Conservation (phyloP, 2,329 filamentous ascomycete genomes). For the Sporothrix schenckii region DNA sequence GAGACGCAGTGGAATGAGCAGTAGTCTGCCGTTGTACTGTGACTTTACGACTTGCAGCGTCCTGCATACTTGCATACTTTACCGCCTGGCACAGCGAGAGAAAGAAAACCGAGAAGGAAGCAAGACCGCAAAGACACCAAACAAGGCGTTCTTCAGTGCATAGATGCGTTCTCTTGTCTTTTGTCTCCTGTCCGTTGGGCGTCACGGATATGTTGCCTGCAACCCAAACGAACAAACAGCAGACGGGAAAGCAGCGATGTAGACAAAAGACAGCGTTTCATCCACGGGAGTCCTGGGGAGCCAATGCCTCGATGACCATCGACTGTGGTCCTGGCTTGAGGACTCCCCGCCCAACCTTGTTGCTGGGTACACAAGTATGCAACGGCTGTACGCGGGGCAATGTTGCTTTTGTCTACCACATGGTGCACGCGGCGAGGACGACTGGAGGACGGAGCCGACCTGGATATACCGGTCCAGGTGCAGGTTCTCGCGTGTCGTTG, state of each 20-base stretch:
- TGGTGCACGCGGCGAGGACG: too few relatives aligned
- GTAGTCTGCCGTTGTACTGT: not conserved
- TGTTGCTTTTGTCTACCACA: too few relatives aligned
- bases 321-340: too few relatives aligned
- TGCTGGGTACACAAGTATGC: not conserved
- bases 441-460: too few relatives aligned
- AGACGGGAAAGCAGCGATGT: not conserved
- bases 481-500: too few relatives aligned
- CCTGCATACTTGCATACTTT: not conserved
- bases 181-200: not conserved
- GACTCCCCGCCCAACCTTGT: too few relatives aligned
- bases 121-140: not conserved
- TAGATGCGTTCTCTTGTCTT: not conserved
- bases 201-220: not conserved
- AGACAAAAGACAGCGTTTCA: not conserved
- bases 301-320: too few relatives aligned
- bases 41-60: not conserved
- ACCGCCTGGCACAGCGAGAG: not conserved
- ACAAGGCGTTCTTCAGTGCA: constrained; percentile 6
- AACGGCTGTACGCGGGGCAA: not conserved
- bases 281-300: too few relatives aligned
- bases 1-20: not conserved
- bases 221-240: not conserved
- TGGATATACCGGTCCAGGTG: too few relatives aligned
- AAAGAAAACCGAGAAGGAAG: not conserved